Percentiles rank a stretch among this genome's conserved stretches.
Evolutionary conservation across 495 filamentous ascomycete genomes (phyloP).

Genomic region (Neurospora sp.): DNA sequence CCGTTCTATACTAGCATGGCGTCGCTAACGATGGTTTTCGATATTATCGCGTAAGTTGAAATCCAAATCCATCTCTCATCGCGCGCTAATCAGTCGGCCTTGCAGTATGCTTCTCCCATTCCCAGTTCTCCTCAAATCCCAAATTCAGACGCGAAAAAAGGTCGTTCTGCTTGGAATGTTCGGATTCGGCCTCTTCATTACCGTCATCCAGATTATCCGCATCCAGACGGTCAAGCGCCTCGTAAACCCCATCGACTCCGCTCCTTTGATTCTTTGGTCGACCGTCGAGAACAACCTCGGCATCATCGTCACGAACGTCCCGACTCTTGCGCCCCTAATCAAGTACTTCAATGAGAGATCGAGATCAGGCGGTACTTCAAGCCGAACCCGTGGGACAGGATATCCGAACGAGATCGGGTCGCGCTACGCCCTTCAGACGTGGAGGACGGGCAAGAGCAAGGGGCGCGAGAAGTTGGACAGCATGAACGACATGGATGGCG

Average conservation of each 20-base stretch:
- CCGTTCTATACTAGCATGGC: constrained; percentile 35
- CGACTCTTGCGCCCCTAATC: constrained; percentile 41
- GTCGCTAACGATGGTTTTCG: constrained; percentile 34
- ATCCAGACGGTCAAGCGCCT: constrained; percentile 39
- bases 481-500: constrained; percentile 9
- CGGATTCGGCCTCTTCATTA: constrained; percentile 43
- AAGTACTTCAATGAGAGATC: constrained; percentile 27
- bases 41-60: constrained; percentile 33
- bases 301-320: constrained; percentile 39
- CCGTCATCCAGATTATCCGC: constrained; percentile 44
- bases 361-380: neutral
- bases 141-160: constrained; percentile 30
- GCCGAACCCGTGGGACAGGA: constrained; percentile 27
- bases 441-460: constrained; percentile 6
- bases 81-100: neutral
- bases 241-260: constrained; percentile 33
- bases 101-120: constrained; percentile 37
- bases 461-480: constrained; percentile 11
- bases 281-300: constrained; percentile 41
- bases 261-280: constrained; percentile 42
- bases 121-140: constrained; percentile 36
- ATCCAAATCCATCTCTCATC: neutral
- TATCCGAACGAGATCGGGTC: constrained; percentile 30
- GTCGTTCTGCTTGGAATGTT: constrained; percentile 36
- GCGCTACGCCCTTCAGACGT: constrained; percentile 14